Evolutionary conservation across 192 early-diverging fungal genomes (phyloP), one percentile per base, ranked within the genome.

Genomic region (Backusella psychrophila): DNA sequence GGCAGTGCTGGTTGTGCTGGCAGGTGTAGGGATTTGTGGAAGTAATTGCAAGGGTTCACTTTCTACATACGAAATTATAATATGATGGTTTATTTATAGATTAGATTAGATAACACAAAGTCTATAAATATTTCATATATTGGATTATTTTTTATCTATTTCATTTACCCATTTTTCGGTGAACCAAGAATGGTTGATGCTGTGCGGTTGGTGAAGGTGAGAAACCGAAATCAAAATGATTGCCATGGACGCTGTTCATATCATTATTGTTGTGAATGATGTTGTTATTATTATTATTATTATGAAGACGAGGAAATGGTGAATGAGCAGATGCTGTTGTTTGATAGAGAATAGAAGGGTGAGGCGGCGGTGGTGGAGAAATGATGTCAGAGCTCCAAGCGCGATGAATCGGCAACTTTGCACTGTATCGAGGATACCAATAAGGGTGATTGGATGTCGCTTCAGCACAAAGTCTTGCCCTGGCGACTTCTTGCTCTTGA

Each of bases 351-450:
- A 11, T 39, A 11, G 38, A 6, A 39, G 38, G 38, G 9, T 11
- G 9, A 39, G 11, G 15, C 9, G 38, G 52, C 3, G n/a, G 66
- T 5, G n/a, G 44, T 4, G 41, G 77, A 41, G 66, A 31, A 4
- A n/a, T 73, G 3, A 74, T 81, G 70, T 81, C 80, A 41, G 76
- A 42, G 49, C 80, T 81, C 80, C 80, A 81, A 4, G 76, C 76
- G 69, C 80, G 80, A 52, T 77, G 52, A 39, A 81, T 75, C 23
- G 76, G 76, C 23, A 78, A 42, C 42, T 73, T 67, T 53, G 56
- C 46, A 35, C 26, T 31, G 39, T 63, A 36, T 71, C 26, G n/a
- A 17, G 44, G 56, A 44, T 42, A 73, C 53, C 53, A 67, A 49
- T 49, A 17, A 69, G 53, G 53, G 2, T 52, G 49, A 44, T 67